Base-by-base conservation (phyloP, 179 eudicot genomes). In the Carnegiea gigantea region DNA sequence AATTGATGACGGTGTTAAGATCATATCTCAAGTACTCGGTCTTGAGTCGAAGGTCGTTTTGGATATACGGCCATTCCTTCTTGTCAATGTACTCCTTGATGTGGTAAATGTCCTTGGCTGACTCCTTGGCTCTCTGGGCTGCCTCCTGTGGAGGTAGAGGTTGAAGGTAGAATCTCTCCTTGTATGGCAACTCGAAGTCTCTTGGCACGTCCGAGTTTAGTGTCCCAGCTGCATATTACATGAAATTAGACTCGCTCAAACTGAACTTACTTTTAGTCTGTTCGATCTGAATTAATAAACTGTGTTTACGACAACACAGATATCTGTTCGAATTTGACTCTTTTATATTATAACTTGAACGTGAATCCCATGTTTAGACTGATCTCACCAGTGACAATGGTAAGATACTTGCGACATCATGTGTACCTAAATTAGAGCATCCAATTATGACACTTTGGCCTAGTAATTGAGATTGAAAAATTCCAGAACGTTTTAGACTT, bases 61-160 rank as follows among this genome's bases (percentile, higher is more conserved):
- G 98, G 70, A 95, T 98, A 59, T 89, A 93, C 2, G 99, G 98
- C 99, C 99, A 97, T 2, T 96, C 97, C 91, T 97, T 95, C 91
- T 93, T 97, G 84, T 93, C 93, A 40, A 95, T 97, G 1, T 90
- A 83, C 13, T 76, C 80, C 82, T 97, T 97, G 40, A 97, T 98
- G 13, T 84, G 85, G 40, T 93, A 11, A 26, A 97, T 95, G 5
- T 93, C 99, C 79, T 90, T 89, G 26, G 99, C 99, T 0, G 99
- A 97, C 57, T 88, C 99, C 89, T 97, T 97, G 5, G 86, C 93
- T 79, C 98, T 87, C 23, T 15, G 79, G 30, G 92, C 94, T 51
- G 99, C 98, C 70, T 91, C 89, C 11, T 89, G n/a, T 20, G 97
- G 97, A 6, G 90, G 0, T 80, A 92, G 70, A 43, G 99, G 95